Evolutionary conservation across 2,329 filamentous ascomycete species (phyloP).

Genomic region (Arthrobotrys entomopaga): DNA sequence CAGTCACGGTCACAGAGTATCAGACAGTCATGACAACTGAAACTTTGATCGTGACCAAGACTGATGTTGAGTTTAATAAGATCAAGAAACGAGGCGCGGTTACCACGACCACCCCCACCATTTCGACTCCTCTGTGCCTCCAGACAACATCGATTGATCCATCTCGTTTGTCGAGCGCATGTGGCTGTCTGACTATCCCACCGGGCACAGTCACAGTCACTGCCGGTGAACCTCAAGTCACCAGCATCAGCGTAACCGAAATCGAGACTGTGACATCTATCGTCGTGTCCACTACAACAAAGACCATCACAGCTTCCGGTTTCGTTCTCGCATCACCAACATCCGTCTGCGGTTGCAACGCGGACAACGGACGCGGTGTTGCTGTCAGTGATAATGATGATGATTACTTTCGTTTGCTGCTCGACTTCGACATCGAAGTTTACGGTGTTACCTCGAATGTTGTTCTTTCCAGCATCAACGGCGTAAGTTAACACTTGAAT

Average conservation of each 20-base stretch:
- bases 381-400: slow-evolving; percentile 29
- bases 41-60: slow-evolving; percentile 16
- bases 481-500: slow-evolving; percentile 21
- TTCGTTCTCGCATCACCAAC: slow-evolving; percentile 19
- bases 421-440: slow-evolving; percentile 35
- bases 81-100: slow-evolving; percentile 32
- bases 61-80: slow-evolving; percentile 19
- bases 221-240: not conserved
- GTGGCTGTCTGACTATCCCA: slow-evolving; percentile 44
- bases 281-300: slow-evolving; percentile 11
- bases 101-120: slow-evolving; percentile 1
- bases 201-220: slow-evolving; percentile 20
- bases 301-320: slow-evolving; percentile 28
- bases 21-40: slow-evolving; percentile 20
- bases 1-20: slow-evolving; percentile 31
- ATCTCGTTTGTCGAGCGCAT: slow-evolving; percentile 42
- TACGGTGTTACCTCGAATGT: slow-evolving; percentile 35
- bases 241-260: slow-evolving; percentile 11
- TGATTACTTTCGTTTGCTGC: slow-evolving; percentile 28
- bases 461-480: slow-evolving; percentile 40
- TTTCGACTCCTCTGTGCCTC: slow-evolving; percentile 26
- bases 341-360: not conserved
- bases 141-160: slow-evolving; percentile 28
- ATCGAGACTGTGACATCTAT: slow-evolving; percentile 10
- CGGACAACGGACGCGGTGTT: not conserved